Conservation (phyloP, 129 eudicot species). For the Pittosporum tobira region DNA sequence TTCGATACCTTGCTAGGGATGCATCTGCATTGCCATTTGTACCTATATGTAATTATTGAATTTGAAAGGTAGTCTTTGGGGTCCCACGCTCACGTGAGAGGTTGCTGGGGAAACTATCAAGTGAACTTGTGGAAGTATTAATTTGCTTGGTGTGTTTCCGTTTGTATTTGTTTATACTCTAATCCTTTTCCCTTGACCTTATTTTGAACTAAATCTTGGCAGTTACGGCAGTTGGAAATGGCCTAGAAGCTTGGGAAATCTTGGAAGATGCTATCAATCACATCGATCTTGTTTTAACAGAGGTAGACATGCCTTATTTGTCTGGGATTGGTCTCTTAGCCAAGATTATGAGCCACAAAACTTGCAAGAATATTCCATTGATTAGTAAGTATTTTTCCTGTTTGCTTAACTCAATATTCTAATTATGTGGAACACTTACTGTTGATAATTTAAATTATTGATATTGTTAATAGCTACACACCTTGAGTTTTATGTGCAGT, state of each 20-base stretch:
- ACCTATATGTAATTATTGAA: too few species aligned
- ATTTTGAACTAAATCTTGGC: constrained; percentile 20
- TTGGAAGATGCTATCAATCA: constrained; percentile 46
- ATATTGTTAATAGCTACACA: constrained; percentile 31
- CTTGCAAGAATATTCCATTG: constrained; percentile 51
- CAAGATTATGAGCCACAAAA: constrained; percentile 54
- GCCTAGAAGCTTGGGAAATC: constrained; percentile 67
- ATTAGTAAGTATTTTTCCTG: constrained; percentile 43
- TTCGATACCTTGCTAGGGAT: too few species aligned
- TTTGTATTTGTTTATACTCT: not conserved
- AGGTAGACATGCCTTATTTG: constrained; percentile 56
- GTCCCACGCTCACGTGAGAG: too few species aligned
- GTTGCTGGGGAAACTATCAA: too few species aligned
- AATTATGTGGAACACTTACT: not conserved
- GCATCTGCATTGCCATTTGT: too few species aligned
- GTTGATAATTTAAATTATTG: not conserved
- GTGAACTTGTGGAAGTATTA: too few species aligned
- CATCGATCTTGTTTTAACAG: constrained; percentile 61
- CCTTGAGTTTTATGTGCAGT: constrained; percentile 51
- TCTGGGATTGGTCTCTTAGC: constrained; percentile 58
- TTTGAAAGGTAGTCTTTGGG: too few species aligned
- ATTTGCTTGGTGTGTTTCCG: too few species aligned
- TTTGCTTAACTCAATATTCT: not conserved
- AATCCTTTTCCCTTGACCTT: not conserved
- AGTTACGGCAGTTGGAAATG: constrained; percentile 60